Evolutionary conservation across 345 rosid species (phyloP), one percentile per base, ranked within the genome.

Genomic region (Draba incana): DNA sequence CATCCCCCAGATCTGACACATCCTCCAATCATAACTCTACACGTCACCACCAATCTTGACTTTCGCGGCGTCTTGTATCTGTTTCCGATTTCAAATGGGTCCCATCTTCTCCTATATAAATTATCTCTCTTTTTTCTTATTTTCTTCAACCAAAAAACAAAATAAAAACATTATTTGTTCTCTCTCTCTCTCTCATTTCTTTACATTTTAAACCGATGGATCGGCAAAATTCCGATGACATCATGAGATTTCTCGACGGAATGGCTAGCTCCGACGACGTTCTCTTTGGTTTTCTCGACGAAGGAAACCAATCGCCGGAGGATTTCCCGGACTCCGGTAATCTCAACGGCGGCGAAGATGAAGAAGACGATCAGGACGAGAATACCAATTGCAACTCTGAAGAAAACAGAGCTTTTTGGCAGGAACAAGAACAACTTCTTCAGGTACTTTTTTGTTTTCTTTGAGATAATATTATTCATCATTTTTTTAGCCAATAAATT

Each of bases 361-460:
- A 41, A 3, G 81, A 48, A 8, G 69, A 64, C 1, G 64, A 67
- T 6, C 71, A 77, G 1, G 81, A 70, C 4, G 75, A 44, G 3
- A 80, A 70, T 20, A 20, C 20, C 5, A 10, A 64, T 4, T 50
- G 68, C 58, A 54, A 63, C 64, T 70, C 70, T 11, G 84, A 85
- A 72, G 89, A 81, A 69, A 81, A 44, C 46, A 88, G 14, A 59
- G 74, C 30, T n/a, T 90, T 86, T 47, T 93, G 97, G 98, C 87
- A 85, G 6, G 64, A 82, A 5, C 96, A 93, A 57, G 84, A 79
- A 44, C 80, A 85, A 52, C 85, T 86, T 66, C 85, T 93, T 7
- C 89, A 85, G 94, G 98, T 93, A 75, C 6, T 12, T 51, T 12
- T 62, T 5, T 25, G 46, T 8, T 33, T 27, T 38, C 0, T 12